Evolutionary conservation across 495 filamentous ascomycete genomes (phyloP).

Genomic region (Penicillium flavigenum): DNA sequence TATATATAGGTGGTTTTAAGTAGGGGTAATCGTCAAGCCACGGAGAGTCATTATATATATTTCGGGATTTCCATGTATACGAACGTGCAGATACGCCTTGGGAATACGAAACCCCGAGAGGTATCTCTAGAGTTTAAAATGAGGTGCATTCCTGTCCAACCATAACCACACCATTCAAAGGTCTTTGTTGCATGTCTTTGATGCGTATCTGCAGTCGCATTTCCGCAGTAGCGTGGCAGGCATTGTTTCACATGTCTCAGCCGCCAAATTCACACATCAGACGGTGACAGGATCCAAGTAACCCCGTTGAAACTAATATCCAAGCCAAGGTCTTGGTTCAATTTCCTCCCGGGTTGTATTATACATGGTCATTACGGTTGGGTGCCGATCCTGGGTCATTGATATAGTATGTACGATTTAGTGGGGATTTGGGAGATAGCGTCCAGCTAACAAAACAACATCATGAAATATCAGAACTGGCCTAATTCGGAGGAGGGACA

Average conservation of each 20-base stretch:
- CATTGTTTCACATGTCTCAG: slow-evolving; percentile 23
- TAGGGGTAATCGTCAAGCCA: background rate
- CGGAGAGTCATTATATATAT: background rate
- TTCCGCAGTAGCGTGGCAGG: slow-evolving; percentile 14
- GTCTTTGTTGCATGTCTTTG: slow-evolving; percentile 13
- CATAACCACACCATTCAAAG: background rate
- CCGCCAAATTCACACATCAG: slow-evolving; percentile 1
- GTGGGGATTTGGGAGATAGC: background rate
- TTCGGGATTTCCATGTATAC: background rate
- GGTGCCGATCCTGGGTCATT: background rate
- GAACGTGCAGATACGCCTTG: background rate
- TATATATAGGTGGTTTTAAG: background rate
- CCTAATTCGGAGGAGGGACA: background rate
- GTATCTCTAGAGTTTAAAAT: slow-evolving; percentile 3
- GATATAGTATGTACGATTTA: background rate
- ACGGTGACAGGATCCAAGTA: background rate
- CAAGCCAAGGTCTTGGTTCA: background rate
- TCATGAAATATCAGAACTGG: background rate
- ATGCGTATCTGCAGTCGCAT: background rate
- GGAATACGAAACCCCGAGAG: background rate
- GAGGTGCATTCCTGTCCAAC: background rate
- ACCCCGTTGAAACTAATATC: background rate
- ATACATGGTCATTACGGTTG: background rate
- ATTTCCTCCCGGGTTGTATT: background rate
- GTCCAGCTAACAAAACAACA: background rate